Percentiles rank a stretch among this genome's conserved stretches.
These are phyloP conservation scores for Aspergillus arachidicola DNA, from an alignment of 2,329 filamentous ascomycete genomes.

Conservation along the genomic window DNA sequence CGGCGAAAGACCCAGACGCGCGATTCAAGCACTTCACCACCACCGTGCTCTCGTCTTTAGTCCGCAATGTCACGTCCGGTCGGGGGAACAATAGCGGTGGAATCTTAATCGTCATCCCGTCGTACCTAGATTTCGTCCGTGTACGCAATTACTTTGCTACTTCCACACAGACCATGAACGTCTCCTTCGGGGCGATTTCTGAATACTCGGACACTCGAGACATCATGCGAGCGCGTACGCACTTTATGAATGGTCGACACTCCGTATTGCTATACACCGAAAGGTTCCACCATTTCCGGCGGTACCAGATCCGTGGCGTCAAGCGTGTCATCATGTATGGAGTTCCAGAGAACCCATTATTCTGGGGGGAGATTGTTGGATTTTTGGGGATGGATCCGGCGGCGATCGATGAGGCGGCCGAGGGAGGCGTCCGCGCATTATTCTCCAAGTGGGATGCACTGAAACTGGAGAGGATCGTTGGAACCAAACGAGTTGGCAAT, in stretches of 20 bases:
- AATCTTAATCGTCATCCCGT: slow-evolving; percentile 85
- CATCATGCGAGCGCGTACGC: slow-evolving; percentile 78
- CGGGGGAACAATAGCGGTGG: slow-evolving; percentile 60
- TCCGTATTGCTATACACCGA: slow-evolving; percentile 88
- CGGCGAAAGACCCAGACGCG: slow-evolving; percentile 77
- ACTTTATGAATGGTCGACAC: slow-evolving; percentile 83
- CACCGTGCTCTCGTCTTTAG: slow-evolving; percentile 74
- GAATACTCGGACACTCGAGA: slow-evolving; percentile 84
- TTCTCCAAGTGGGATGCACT: slow-evolving; percentile 91
- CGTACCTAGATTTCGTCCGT: slow-evolving; percentile 92
- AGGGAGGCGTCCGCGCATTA: slow-evolving; percentile 59
- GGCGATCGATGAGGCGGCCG: slow-evolving; percentile 59
- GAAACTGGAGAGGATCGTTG: slow-evolving; percentile 85
- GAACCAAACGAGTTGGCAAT: slow-evolving; percentile 74
- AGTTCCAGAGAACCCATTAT: slow-evolving; percentile 78
- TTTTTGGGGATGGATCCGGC: slow-evolving; percentile 43
- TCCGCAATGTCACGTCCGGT: slow-evolving; percentile 55
- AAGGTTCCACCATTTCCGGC: slow-evolving; percentile 92
- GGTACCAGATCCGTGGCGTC: slow-evolving; percentile 81
- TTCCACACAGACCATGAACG: slow-evolving; percentile 56
- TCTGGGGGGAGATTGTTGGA: slow-evolving; percentile 48
- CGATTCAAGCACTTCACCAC: slow-evolving; percentile 90
- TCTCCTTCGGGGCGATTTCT: slow-evolving; percentile 79
- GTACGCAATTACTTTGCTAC: slow-evolving; percentile 90
- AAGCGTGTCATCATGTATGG: slow-evolving; percentile 86